phyloP scores from a whole-genome alignment of 768 basidiomycete species.

The Megacollybia marginata region DNA sequence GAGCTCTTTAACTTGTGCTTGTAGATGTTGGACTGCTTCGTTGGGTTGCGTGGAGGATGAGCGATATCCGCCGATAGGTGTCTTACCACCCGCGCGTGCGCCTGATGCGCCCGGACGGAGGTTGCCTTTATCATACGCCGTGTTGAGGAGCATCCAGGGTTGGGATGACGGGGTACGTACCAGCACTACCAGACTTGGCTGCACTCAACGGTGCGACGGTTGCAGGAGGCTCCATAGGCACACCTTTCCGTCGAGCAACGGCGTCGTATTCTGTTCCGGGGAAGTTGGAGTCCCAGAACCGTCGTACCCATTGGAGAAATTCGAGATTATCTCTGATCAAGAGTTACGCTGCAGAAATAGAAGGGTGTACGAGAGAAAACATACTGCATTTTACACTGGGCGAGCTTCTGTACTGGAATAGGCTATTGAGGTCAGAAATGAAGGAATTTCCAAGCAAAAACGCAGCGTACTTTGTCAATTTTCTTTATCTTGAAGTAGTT shows the following conservation, averaged over 20 bases:
- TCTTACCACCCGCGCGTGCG: conserved; percentile 57
- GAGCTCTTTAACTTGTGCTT: conserved; percentile 77
- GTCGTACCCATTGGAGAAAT: conserved; percentile 95
- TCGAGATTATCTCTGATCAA: conserved; percentile 85
- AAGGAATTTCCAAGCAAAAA: conserved; percentile 4
- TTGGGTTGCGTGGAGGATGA: conserved; percentile 59
- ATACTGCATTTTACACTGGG: conserved; percentile 99
- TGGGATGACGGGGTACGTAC: not conserved
- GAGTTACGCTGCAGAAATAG: conserved; percentile 2
- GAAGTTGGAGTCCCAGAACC: conserved; percentile 92
- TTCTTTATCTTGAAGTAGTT: conserved; percentile 86
- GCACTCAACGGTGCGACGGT: conserved; percentile 64
- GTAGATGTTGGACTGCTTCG: conserved; percentile 61
- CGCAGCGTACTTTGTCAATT: conserved; percentile 73
- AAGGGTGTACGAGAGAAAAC: conserved; percentile 16
- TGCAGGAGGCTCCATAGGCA: conserved; percentile 66
- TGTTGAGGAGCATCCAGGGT: conserved; percentile 9
- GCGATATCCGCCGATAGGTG: conserved; percentile 65
- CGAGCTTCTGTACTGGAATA: conserved; percentile 88
- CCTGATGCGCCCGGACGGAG: conserved; percentile 26
- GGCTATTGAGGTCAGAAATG: conserved; percentile 45
- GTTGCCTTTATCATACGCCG: conserved; percentile 8
- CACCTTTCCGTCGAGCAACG: conserved; percentile 72
- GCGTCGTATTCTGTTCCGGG: conserved; percentile 86
- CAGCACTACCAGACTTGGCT: conserved; percentile 26